phyloP scores from a whole-genome alignment of 2,329 filamentous ascomycete species.

The Saccharata proteae region DNA sequence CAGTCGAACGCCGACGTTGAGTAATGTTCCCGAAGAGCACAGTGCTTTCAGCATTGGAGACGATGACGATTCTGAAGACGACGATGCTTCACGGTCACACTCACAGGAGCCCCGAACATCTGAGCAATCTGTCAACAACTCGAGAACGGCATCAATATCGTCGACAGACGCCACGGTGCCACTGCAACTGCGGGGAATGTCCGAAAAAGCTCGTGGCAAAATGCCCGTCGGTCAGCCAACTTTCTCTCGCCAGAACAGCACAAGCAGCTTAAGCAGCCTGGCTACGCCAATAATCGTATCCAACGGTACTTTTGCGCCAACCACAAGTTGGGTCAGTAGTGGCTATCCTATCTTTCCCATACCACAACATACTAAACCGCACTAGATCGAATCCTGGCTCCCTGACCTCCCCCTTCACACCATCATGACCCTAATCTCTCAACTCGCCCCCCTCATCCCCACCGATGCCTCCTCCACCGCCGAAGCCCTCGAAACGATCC shows the following conservation, averaged over 20 bases:
- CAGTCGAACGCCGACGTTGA: conserved; percentile 44
- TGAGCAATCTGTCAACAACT: conserved; percentile 27
- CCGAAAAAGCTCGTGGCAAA: conserved; percentile 92
- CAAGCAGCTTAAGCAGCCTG: conserved; percentile 61
- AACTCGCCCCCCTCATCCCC: conserved; percentile 39
- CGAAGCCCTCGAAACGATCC: conserved; percentile 37
- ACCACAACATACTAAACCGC: conserved; percentile 13
- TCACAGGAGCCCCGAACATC: conserved; percentile 10
- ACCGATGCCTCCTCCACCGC: conserved; percentile 32
- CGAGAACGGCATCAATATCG: conserved; percentile 55
- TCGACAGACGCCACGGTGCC: conserved; percentile 69
- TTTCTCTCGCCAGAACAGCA: conserved; percentile 86
- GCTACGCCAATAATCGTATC: conserved; percentile 46
- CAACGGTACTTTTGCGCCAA: conserved; percentile 60
- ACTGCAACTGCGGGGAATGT: conserved; percentile 79
- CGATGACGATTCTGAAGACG: conserved; percentile 57
- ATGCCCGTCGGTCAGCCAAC: conserved; percentile 73
- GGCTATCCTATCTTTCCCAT: not conserved
- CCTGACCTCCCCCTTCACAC: conserved; percentile 82
- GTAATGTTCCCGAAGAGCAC: conserved; percentile 65
- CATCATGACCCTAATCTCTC: conserved; percentile 62
- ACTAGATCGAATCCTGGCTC: conserved; percentile 81
- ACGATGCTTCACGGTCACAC: conserved; percentile 31
- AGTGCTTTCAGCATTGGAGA: conserved; percentile 80
- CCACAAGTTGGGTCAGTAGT: conserved; percentile 55